Conservation (phyloP, 192 early-diverging fungal species). For the Coemansia sp. region DNA sequence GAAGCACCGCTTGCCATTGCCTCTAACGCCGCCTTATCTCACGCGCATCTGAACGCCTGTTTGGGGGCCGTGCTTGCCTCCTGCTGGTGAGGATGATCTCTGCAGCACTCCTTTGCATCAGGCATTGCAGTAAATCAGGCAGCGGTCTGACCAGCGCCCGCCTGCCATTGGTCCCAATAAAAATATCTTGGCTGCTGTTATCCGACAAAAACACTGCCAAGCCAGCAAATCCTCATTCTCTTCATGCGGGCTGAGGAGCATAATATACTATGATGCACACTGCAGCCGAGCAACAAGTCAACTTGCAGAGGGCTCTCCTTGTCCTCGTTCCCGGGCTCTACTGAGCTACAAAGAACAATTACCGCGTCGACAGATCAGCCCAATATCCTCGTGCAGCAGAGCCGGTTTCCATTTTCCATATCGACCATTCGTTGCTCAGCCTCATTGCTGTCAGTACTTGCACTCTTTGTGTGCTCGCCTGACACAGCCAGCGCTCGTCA, state of each 20-base stretch:
- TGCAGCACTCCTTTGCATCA: conserved; percentile 3
- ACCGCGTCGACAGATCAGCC: background rate
- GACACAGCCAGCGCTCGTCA: background rate
- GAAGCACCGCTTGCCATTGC: background rate
- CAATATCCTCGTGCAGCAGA: conserved; percentile 5
- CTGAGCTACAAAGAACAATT: background rate
- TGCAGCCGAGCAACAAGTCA: background rate
- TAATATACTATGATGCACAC: background rate
- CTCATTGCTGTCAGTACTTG: background rate
- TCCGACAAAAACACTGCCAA: background rate
- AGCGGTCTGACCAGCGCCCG: background rate
- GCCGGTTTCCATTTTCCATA: background rate
- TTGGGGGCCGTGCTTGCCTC: background rate
- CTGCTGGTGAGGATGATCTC: conserved; percentile 1
- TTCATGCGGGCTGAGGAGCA: background rate
- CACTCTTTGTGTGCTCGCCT: background rate
- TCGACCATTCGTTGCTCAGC: background rate
- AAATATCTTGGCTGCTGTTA: background rate
- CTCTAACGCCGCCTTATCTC: background rate
- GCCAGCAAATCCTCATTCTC: background rate
- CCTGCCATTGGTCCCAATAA: conserved; percentile 4
- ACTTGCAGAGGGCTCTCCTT: background rate
- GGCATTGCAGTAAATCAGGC: background rate
- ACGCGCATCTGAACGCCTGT: background rate
- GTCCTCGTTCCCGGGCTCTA: background rate